These are phyloP conservation scores for Fusarium praegraminearum DNA, from an alignment of 2,329 filamentous ascomycete genomes.

Conservation along the genomic window DNA sequence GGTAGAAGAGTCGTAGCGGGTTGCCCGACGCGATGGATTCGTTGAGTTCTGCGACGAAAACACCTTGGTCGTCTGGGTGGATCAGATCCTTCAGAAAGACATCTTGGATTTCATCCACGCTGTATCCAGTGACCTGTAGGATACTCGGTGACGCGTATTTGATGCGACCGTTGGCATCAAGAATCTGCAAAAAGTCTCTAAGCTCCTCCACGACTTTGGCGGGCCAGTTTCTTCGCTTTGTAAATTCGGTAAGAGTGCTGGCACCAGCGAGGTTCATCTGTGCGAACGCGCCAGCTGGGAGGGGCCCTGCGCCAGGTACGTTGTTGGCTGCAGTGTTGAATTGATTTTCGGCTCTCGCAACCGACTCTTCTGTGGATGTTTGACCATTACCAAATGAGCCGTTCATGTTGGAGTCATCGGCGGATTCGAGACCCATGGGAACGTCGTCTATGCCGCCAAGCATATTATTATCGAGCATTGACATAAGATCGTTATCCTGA, in stretches of 20 bases:
- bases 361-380: conserved; percentile 47
- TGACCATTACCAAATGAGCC: conserved; percentile 42
- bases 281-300: conserved; percentile 55
- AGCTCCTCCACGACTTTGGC: conserved; percentile 90
- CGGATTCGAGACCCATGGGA: conserved; percentile 58
- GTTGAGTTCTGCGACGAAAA: conserved; percentile 89
- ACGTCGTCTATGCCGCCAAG: conserved; percentile 55
- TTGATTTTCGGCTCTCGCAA: conserved; percentile 51
- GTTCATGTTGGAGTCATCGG: conserved; percentile 47
- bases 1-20: conserved; percentile 85
- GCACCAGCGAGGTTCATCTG: conserved; percentile 52
- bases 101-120: conserved; percentile 76
- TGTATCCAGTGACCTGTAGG: conserved; percentile 79
- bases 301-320: conserved; percentile 57
- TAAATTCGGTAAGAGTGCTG: conserved; percentile 68
- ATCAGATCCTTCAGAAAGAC: conserved; percentile 84
- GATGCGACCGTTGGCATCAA: conserved; percentile 86
- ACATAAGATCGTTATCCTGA: conserved; percentile 57
- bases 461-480: conserved; percentile 58
- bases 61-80: conserved; percentile 84
- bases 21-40: conserved; percentile 88
- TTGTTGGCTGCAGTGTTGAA: conserved; percentile 53
- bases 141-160: conserved; percentile 88
- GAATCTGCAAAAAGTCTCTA: conserved; percentile 87
- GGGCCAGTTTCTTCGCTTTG: conserved; percentile 80